Evolutionary conservation across 2,329 filamentous ascomycete species (phyloP), one percentile per base, ranked within the genome.

Genomic region (Aschersonia sp.): DNA sequence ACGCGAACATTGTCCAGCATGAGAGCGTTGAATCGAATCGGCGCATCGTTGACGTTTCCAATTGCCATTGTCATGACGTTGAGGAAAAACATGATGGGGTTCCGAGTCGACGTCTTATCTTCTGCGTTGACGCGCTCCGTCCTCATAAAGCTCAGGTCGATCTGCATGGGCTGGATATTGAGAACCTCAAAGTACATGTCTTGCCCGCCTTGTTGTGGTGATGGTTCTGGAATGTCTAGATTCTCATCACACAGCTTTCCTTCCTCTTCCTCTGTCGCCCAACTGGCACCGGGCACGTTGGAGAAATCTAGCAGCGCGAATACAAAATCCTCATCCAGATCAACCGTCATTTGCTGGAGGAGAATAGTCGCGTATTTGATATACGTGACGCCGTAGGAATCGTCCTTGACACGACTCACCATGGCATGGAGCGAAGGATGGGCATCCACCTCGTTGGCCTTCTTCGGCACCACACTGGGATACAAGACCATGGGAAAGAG

Each of bases 41-140:
- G 94, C 6, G 92, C 92, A 65, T 98, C 94, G 58, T 98, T 98
- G 70, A 98, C 87, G 58, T 98, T 98, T 53, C 92, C 92, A 58
- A 98, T 92, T 11, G 92, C 94, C 92, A 98, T 98, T 1, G 94
- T 97, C 71, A 98, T 81, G 55, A 97, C 87, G 60, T 98, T 97
- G 63, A 97, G 81, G 61, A 96, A 89, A 69, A 97, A 98, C 89
- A 97, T 97, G 63, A 98, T 75, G 1, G 94, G 94, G 60, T 95
- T 98, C 42, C 79, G 81, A 1, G 87, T 87, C 11, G 87, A 87
- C 44, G 88, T 85, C 56, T 92, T 94, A 63, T 97, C 89, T 62
- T 97, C 90, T 2, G 87, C 90, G 54, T 98, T 98, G 67, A 98
- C 85, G 9, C 88, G 81, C 63, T 98, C 92, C 0, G 92, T 98